Evolutionary conservation across 495 filamentous ascomycete species (phyloP).

Genomic region (Sordaria brevicollis): DNA sequence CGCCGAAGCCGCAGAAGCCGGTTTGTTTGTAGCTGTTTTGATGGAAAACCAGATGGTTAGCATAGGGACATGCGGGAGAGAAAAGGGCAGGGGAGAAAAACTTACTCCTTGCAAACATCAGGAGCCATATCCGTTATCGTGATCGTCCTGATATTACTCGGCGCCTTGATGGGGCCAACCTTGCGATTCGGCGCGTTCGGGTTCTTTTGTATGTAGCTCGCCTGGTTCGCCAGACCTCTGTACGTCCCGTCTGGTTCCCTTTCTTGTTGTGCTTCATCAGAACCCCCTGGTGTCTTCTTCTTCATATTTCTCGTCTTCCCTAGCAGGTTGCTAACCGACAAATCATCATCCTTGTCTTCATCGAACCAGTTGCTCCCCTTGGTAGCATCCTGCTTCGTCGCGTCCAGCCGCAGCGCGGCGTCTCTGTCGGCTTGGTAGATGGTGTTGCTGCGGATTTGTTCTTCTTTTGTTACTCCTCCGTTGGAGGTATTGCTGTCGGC

Average conservation of each 20-base stretch:
- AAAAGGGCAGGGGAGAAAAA: neutral
- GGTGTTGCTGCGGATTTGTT: slow-evolving; percentile 27
- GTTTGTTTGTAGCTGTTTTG: slow-evolving; percentile 9
- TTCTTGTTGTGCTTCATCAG: neutral
- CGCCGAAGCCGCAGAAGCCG: slow-evolving; percentile 19
- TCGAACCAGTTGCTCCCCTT: slow-evolving; percentile 89
- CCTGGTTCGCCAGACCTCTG: slow-evolving; percentile 61
- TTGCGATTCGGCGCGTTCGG: slow-evolving; percentile 61
- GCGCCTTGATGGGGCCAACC: slow-evolving; percentile 79
- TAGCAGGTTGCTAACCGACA: slow-evolving; percentile 51
- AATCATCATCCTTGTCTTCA: slow-evolving; percentile 38
- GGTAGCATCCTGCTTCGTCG: slow-evolving; percentile 73
- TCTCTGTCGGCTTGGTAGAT: slow-evolving; percentile 51
- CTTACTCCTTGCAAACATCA: slow-evolving; percentile 80
- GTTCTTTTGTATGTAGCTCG: slow-evolving; percentile 69
- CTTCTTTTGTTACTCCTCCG: slow-evolving; percentile 18
- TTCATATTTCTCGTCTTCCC: slow-evolving; percentile 45
- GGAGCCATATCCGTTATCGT: slow-evolving; percentile 87
- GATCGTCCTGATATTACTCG: slow-evolving; percentile 83
- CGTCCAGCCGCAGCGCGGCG: slow-evolving; percentile 48
- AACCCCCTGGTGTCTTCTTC: neutral
- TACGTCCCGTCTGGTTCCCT: slow-evolving; percentile 53
- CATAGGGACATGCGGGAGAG: neutral
- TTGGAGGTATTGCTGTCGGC: slow-evolving; percentile 16
- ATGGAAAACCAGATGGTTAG: no score